Evolutionary conservation across 1,139 yeast species (phyloP), one percentile per base, ranked within the genome.

Genomic region (Arxiozyma slooffiae): DNA sequence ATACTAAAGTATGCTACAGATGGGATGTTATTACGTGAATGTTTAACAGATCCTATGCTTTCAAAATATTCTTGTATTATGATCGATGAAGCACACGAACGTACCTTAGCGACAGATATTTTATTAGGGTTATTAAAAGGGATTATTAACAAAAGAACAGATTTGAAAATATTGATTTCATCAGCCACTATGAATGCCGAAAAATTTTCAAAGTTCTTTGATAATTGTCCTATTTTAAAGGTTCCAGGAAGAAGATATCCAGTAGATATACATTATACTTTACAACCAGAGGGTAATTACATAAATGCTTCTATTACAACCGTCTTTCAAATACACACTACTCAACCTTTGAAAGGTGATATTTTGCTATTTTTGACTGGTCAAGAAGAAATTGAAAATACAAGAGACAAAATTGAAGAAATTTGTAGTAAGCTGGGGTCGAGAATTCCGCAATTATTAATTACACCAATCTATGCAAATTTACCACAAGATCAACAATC

Each of bases 41-140:
- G 89, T 62, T 68, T 89, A 48, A 75, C 77, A 1, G 96, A 90
- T 60, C 89, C 95, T 0, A 78, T 76, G 45, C 70, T 90, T 5
- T 69, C 78, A 0, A 69, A 71, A 4, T 90, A 89, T 63, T 80
- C 92, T 1, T 95, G 86, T 0, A 71, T 92, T 50, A 88, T 92
- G 85, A 85, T 92, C 57, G 98, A 92, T 68, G 98, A 92, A 69
- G 97, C 98, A 0, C 98, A 92, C 64, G 98, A 92, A 66, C 76
- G 98, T 52, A 90, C 97, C 0, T 70, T 90, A 26, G 82, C 87
- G n/a, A 90, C 97, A 0, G 98, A 92, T 67, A 80, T 92, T n/a
- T 65, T 90, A 20, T 71, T 92, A 48, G 95, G 96, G 4, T 72
- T 92, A 38, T 70, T 92, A 36, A 89, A 89, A 60, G 92, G 85